Evolutionary conservation across 2,329 filamentous ascomycete species (phyloP).

Genomic region (Scedosporium apiospermum): DNA sequence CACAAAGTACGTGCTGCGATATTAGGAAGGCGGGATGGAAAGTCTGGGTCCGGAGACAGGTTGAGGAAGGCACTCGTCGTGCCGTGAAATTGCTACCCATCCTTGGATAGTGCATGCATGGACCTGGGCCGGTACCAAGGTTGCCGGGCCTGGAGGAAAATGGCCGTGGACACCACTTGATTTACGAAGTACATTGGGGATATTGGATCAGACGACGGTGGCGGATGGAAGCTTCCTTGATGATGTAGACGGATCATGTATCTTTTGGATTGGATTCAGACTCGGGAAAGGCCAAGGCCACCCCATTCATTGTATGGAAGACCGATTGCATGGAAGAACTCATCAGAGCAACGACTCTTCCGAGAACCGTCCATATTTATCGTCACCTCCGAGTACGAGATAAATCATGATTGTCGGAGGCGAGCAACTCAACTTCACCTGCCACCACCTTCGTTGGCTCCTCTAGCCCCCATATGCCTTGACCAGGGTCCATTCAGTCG

Average conservation of each 20-base stretch:
- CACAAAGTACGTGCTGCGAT: not conserved
- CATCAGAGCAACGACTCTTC: not conserved
- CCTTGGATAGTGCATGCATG: not conserved
- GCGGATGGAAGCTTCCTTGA: not conserved
- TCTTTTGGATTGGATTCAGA: not conserved
- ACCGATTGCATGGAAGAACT: not conserved
- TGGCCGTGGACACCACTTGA: not conserved
- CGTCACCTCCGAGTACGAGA: too few relatives aligned
- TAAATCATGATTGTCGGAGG: too few relatives aligned
- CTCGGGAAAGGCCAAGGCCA: not conserved
- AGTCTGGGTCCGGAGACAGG: not conserved
- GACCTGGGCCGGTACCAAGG: not conserved
- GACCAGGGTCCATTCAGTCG: not conserved
- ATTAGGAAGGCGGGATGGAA: conserved; percentile 1
- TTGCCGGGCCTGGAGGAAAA: not conserved
- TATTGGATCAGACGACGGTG: not conserved
- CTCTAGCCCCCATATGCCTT: not conserved
- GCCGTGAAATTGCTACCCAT: not conserved
- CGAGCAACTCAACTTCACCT: too few relatives aligned
- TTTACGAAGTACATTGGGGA: not conserved
- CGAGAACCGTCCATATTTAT: too few relatives aligned
- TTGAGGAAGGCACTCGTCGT: not conserved
- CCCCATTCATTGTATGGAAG: not conserved
- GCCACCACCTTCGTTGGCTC: not conserved
- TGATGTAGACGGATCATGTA: too few relatives aligned